Percentiles rank a stretch among this genome's conserved stretches.
Conservation (phyloP, 2,329 filamentous ascomycete genomes). For the Grosmannia serpens region DNA sequence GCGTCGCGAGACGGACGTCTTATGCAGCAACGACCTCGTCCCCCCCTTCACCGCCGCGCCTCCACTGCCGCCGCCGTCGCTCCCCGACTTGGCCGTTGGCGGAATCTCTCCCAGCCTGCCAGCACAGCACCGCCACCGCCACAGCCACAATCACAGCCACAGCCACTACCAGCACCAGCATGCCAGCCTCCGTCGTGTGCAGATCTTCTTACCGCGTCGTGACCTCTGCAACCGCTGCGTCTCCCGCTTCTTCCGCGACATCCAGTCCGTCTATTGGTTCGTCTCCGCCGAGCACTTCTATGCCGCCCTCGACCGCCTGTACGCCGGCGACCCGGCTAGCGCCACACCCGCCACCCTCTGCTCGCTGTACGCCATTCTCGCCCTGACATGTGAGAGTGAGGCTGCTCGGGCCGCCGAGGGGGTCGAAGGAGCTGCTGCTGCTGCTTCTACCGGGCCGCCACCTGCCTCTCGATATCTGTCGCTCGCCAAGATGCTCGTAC, state of each 20-base stretch:
- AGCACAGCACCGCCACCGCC: neutral
- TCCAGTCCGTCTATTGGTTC: slow-evolving; percentile 19
- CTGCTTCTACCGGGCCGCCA: slow-evolving; percentile 4
- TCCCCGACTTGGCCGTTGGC: slow-evolving; percentile 5
- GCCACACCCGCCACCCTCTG: slow-evolving; percentile 16
- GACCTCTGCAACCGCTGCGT: slow-evolving; percentile 18
- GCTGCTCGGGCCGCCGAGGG: slow-evolving; percentile 1
- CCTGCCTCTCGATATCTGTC: slow-evolving; percentile 14
- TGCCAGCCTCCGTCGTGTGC: slow-evolving; percentile 1
- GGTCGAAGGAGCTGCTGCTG: neutral
- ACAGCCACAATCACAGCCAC: neutral
- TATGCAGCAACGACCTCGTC: slow-evolving; percentile 8
- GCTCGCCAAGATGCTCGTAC: slow-evolving; percentile 15
- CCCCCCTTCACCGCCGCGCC: slow-evolving; percentile 11
- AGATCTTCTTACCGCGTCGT: slow-evolving; percentile 16
- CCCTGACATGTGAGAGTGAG: slow-evolving; percentile 18
- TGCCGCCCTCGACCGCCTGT: slow-evolving; percentile 15
- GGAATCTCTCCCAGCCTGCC: neutral
- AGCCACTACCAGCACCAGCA: neutral
- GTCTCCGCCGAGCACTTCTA: slow-evolving; percentile 17
- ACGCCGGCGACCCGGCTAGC: slow-evolving; percentile 14
- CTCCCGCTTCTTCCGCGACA: slow-evolving; percentile 17
- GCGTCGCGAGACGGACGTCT: slow-evolving; percentile 4
- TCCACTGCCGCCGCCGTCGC: slow-evolving; percentile 11
- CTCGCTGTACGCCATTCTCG: slow-evolving; percentile 16